A percentile compares a stretch with the other conserved stretches of the same genome.
phyloP scores from a whole-genome alignment of 352 stramenopile genomes.

The Phytophthora litchii region DNA sequence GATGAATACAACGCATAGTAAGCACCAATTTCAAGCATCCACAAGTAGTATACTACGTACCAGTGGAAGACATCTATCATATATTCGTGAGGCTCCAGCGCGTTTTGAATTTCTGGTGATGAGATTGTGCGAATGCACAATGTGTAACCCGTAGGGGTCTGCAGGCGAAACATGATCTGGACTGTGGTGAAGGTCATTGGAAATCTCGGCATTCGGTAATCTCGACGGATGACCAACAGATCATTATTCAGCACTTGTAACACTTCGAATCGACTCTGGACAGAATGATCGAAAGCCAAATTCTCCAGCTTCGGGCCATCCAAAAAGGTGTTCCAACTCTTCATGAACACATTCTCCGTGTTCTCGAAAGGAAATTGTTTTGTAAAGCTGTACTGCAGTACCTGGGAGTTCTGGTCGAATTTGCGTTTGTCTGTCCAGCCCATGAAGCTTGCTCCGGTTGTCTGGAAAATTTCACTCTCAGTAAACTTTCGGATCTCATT shows the following conservation, averaged over 20 bases:
- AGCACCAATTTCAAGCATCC: neutral
- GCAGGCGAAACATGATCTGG: conserved; percentile 58
- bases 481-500: conserved; percentile 45
- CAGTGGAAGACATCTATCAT: conserved; percentile 65
- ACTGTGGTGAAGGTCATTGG: conserved; percentile 52
- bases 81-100: conserved; percentile 45
- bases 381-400: conserved; percentile 41
- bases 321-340: conserved; percentile 43
- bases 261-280: conserved; percentile 45
- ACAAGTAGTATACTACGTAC: conserved; percentile 10
- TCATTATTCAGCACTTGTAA: conserved; percentile 59
- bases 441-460: conserved; percentile 42
- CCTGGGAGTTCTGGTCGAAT: conserved; percentile 25
- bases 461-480: conserved; percentile 19
- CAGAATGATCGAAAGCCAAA: conserved; percentile 44
- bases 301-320: conserved; percentile 38
- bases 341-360: conserved; percentile 32
- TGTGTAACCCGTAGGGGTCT: conserved; percentile 52
- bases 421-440: conserved; percentile 53
- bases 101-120: conserved; percentile 46
- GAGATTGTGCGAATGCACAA: conserved; percentile 63
- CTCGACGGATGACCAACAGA: conserved; percentile 51
- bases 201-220: conserved; percentile 48
- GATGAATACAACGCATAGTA: neutral
- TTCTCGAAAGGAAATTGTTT: conserved; percentile 40